These are phyloP conservation scores for Solanum hybrid DNA, from an alignment of 305 asterid species.

Conservation along the genomic window DNA sequence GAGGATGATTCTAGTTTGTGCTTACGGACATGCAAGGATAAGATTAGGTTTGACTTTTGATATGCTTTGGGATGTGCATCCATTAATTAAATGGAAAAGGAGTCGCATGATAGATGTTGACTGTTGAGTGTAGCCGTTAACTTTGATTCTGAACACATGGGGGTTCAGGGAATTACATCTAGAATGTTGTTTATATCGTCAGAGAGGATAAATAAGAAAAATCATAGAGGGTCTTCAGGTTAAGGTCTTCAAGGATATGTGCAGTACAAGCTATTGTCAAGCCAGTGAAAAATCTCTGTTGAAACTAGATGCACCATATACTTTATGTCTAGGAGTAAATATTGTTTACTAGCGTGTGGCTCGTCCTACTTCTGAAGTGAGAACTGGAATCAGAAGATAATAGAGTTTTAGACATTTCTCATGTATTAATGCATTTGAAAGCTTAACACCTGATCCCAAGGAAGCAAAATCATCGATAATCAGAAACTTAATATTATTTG, in stretches of 20 bases:
- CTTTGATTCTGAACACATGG: neutral
- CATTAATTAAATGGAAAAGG: neutral
- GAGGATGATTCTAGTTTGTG: neutral
- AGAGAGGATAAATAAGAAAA: neutral
- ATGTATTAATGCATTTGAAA: neutral
- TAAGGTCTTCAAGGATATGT: neutral
- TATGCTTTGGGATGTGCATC: neutral
- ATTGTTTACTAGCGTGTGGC: neutral
- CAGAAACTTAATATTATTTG: neutral
- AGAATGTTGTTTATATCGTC: neutral
- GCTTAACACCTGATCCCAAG: neutral
- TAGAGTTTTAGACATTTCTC: neutral
- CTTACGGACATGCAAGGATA: neutral
- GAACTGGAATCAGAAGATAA: neutral
- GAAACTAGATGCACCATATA: neutral
- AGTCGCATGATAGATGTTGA: neutral
- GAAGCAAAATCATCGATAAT: neutral
- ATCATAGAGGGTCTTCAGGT: neutral
- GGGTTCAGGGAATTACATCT: neutral
- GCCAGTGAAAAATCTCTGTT: neutral
- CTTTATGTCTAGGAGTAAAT: neutral
- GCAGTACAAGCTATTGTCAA: neutral
- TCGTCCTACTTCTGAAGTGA: neutral
- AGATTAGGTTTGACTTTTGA: neutral
- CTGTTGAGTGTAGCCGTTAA: neutral